A percentile compares a stretch with the other conserved stretches of the same genome.
Conservation (phyloP, 257 asterid genomes). For the Jaltomata sinuosa region DNA sequence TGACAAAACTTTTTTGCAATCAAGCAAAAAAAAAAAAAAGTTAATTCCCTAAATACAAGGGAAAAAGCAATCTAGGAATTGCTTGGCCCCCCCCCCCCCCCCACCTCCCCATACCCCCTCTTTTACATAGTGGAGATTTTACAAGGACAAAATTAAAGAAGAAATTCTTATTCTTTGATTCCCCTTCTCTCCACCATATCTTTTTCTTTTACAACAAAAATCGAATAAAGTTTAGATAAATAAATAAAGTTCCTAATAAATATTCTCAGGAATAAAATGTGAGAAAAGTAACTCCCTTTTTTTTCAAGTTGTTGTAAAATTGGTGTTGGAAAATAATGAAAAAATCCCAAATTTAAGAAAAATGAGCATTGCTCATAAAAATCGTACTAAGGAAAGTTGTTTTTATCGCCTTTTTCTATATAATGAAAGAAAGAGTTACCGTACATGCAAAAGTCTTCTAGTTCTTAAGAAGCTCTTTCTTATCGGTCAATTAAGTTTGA, state of each 20-base stretch:
- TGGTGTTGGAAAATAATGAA: not conserved
- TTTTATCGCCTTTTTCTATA: not conserved
- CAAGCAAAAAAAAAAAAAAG: not conserved
- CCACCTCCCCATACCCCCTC: no score
- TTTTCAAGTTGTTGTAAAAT: not conserved
- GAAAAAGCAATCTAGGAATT: not conserved
- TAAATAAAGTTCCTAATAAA: not conserved
- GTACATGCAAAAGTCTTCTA: not conserved
- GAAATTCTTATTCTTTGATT: constrained; percentile 28
- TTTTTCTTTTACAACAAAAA: not conserved
- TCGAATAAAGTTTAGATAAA: constrained; percentile 12
- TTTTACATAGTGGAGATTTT: constrained; percentile 17
- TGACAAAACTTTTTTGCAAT: not conserved
- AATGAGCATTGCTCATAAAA: not conserved
- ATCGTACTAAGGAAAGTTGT: not conserved
- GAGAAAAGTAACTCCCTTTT: not conserved
- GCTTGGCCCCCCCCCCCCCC: not conserved
- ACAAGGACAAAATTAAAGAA: not conserved
- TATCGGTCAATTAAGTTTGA: not conserved
- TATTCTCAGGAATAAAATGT: not conserved
- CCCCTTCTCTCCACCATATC: constrained; percentile 16
- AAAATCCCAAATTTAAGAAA: not conserved
- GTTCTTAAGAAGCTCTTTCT: not conserved
- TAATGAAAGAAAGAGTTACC: no score
- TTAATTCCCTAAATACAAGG: not conserved